Percentiles rank a stretch among this genome's conserved stretches.
phyloP scores from a whole-genome alignment of 2,329 filamentous ascomycete genomes.

The Penicillium sp. region DNA sequence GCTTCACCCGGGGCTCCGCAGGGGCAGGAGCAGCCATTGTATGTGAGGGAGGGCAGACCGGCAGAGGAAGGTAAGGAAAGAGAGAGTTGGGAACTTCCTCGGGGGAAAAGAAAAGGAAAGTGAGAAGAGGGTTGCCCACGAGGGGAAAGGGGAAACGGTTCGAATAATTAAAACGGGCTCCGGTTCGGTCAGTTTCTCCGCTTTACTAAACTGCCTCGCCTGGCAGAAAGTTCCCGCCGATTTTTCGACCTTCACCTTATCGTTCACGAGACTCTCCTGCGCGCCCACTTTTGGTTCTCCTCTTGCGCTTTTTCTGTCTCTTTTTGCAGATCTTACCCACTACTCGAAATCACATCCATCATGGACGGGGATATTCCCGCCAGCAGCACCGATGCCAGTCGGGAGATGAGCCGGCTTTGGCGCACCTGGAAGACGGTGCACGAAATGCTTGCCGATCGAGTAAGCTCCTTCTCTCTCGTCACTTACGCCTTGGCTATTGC shows the following conservation, averaged over 20 bases:
- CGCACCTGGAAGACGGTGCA: slow-evolving; percentile 90
- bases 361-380: slow-evolving; percentile 44
- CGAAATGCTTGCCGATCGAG: slow-evolving; percentile 91
- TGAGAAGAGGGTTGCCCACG: slow-evolving; percentile 16
- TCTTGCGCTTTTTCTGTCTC: not conserved
- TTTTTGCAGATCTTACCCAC: not conserved
- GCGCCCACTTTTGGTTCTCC: slow-evolving; percentile 6
- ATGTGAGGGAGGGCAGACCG: slow-evolving; percentile 1
- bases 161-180: slow-evolving; percentile 22
- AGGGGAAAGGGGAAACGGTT: slow-evolving; percentile 26
- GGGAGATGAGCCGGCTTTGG: slow-evolving; percentile 71
- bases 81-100: slow-evolving; percentile 15
- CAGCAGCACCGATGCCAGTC: slow-evolving; percentile 38
- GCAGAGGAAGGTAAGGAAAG: slow-evolving; percentile 13
- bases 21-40: slow-evolving; percentile 42
- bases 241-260: slow-evolving; percentile 28
- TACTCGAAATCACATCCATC: slow-evolving; percentile 11
- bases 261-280: slow-evolving; percentile 14
- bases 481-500: not conserved
- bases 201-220: slow-evolving; percentile 21
- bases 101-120: slow-evolving; percentile 11
- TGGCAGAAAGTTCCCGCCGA: slow-evolving; percentile 32
- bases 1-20: slow-evolving; percentile 57
- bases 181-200: slow-evolving; percentile 32
- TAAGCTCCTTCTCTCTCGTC: slow-evolving; percentile 50